These are phyloP conservation scores for Isatis lusitanica DNA, from an alignment of 441 rosid genomes.

Conservation along the genomic window DNA sequence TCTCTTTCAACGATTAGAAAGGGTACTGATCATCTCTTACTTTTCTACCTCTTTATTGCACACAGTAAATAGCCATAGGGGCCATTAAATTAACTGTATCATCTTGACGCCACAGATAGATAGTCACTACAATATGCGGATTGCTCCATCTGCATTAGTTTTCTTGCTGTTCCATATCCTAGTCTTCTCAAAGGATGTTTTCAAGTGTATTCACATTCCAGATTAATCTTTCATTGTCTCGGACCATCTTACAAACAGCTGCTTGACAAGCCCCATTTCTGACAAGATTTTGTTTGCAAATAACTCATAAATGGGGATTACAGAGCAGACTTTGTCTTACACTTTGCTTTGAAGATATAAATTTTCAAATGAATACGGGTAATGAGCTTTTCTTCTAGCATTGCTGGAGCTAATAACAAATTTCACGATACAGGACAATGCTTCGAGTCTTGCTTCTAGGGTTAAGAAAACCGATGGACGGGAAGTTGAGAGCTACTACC, in stretches of 20 bases:
- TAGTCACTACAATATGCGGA: not conserved
- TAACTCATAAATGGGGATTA: not conserved
- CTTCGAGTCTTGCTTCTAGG: constrained; percentile 94
- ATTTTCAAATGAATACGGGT: not conserved
- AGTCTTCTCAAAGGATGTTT: not conserved
- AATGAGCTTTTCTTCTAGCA: not conserved
- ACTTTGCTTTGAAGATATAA: not conserved
- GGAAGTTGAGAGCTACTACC: constrained; percentile 94
- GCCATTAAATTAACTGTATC: no score
- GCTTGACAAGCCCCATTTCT: not conserved
- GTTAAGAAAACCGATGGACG: constrained; percentile 91
- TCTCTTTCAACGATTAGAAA: constrained; percentile 67
- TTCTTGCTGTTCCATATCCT: not conserved
- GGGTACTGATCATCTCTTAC: constrained; percentile 43
- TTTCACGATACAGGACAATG: constrained; percentile 63
- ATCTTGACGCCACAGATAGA: not conserved
- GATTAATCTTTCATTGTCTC: not conserved
- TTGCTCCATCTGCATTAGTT: not conserved
- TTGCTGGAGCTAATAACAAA: constrained; percentile 23
- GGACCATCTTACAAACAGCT: not conserved
- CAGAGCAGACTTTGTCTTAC: not conserved
- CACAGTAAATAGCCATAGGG: not conserved
- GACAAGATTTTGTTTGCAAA: constrained; percentile 7
- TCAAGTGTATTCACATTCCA: not conserved
- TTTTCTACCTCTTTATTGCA: not conserved